Conservation (phyloP, 192 early-diverging fungal species). For the Kappamyces sp. region DNA sequence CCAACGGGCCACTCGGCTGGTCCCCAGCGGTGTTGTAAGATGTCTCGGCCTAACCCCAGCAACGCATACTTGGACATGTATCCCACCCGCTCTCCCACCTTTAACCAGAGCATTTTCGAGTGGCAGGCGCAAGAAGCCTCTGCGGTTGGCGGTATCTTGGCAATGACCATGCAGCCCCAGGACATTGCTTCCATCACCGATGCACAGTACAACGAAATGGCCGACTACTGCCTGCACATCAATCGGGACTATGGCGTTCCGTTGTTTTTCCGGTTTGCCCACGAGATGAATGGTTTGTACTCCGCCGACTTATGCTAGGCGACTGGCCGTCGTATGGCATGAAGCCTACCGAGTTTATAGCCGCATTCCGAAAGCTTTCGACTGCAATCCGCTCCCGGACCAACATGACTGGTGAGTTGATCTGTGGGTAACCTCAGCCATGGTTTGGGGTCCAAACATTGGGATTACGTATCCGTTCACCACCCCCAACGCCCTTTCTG, state of each 20-base stretch:
- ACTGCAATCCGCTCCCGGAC: conserved; percentile 24
- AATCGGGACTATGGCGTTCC: conserved; percentile 31
- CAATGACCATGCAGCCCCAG: conserved; percentile 13
- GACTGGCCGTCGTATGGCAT: conserved; percentile 25
- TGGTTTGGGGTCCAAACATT: conserved; percentile 45
- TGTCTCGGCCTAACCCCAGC: conserved; percentile 12
- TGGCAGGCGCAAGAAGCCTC: conserved; percentile 33
- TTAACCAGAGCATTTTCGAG: conserved; percentile 13
- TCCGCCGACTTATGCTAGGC: conserved; percentile 10
- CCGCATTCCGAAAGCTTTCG: conserved; percentile 26
- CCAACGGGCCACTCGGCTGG: no score
- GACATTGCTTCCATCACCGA: conserved; percentile 15
- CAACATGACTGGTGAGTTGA: conserved; percentile 35
- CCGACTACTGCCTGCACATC: conserved; percentile 14
- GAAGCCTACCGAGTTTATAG: conserved; percentile 23
- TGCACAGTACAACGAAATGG: conserved; percentile 19
- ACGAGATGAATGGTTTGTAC: conserved; percentile 42
- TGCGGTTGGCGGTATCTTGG: neutral
- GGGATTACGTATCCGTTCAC: conserved; percentile 36
- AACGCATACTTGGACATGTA: conserved; percentile 29
- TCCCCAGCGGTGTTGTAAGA: no score
- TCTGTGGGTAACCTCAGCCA: conserved; percentile 22
- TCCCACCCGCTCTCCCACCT: neutral
- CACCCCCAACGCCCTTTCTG: conserved; percentile 9
- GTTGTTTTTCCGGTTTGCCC: conserved; percentile 35